A percentile compares a stretch with the other conserved stretches of the same genome.
Conservation (phyloP, 2,329 filamentous ascomycete species). For the Penicillium thymicola region DNA sequence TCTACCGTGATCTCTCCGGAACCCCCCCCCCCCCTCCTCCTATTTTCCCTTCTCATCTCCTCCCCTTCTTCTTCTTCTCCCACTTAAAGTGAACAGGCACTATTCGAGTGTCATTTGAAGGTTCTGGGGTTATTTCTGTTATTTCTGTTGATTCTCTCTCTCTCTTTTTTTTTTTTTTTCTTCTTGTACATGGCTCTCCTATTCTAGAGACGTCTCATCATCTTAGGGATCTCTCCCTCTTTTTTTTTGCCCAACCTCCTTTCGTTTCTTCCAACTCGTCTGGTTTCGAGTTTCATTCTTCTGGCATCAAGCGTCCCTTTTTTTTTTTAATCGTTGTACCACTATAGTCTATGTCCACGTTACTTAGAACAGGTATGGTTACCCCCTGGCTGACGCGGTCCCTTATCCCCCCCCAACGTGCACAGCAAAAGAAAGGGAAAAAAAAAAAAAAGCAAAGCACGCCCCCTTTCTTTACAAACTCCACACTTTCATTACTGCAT, state of each 20-base stretch:
- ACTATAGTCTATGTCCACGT: conserved; percentile 31
- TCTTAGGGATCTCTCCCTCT: conserved; percentile 17
- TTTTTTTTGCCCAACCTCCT: conserved; percentile 25
- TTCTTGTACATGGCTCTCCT: conserved; percentile 34
- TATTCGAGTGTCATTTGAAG: conserved; percentile 29
- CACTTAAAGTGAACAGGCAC: conserved; percentile 21
- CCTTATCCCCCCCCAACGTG: conserved; percentile 11
- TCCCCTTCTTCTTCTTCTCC: conserved; percentile 10
- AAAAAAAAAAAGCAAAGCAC: conserved; percentile 11
- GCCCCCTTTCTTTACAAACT: conserved; percentile 4
- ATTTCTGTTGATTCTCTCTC: conserved; percentile 9
- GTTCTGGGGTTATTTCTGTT: conserved; percentile 24
- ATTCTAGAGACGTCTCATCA: conserved; percentile 26
- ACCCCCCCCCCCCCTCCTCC: conserved; percentile 7
- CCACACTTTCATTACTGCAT: background rate
- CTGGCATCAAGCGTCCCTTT: conserved; percentile 23
- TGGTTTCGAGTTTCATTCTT: conserved; percentile 26
- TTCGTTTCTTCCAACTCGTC: conserved; percentile 23
- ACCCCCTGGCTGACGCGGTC: conserved; percentile 23
- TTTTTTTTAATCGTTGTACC: conserved; percentile 31
- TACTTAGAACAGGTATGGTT: conserved; percentile 33
- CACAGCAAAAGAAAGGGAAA: background rate
- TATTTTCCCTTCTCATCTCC: conserved; percentile 21
- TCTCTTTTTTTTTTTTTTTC: conserved; percentile 7
- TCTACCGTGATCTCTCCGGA: background rate